Conservation (phyloP, 257 asterid species). For the Nicotiana otophora region DNA sequence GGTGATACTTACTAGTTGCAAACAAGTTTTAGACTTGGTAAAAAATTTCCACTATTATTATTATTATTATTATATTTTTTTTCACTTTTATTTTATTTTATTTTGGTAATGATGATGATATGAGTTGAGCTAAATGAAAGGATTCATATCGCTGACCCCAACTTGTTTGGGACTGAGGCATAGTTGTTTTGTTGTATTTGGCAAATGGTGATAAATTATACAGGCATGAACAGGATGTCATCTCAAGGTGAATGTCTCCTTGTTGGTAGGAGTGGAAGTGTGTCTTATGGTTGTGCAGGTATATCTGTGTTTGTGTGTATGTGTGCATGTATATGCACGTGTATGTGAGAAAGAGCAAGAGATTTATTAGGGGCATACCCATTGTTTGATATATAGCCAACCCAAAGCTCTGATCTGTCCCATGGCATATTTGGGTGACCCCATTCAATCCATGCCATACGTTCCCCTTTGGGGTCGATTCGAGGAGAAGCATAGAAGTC, state of each 20-base stretch:
- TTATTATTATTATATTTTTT: no score
- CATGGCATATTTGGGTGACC: constrained; percentile 97
- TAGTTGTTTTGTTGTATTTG: neutral
- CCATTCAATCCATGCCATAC: constrained; percentile 97
- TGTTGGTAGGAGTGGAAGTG: neutral
- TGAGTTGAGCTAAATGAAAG: no score
- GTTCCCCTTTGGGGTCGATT: constrained; percentile 69
- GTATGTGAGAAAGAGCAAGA: neutral
- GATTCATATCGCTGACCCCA: no score
- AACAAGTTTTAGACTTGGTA: no score
- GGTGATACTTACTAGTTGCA: no score
- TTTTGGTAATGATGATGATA: no score
- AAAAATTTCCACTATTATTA: no score
- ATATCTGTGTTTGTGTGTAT: neutral
- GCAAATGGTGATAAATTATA: neutral
- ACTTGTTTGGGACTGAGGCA: no score
- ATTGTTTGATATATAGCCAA: constrained; percentile 73
- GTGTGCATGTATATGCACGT: neutral
- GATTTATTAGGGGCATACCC: constrained; percentile 43
- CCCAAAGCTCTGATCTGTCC: constrained; percentile 99
- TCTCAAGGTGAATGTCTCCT: neutral
- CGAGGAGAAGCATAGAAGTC: constrained; percentile 98
- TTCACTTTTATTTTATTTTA: no score
- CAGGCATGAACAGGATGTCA: neutral
- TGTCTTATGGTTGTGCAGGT: neutral